A percentile compares a stretch with the other conserved stretches of the same genome.
phyloP scores from a whole-genome alignment of 2,329 filamentous ascomycete genomes.

The Reticulascus tulasneorum region DNA sequence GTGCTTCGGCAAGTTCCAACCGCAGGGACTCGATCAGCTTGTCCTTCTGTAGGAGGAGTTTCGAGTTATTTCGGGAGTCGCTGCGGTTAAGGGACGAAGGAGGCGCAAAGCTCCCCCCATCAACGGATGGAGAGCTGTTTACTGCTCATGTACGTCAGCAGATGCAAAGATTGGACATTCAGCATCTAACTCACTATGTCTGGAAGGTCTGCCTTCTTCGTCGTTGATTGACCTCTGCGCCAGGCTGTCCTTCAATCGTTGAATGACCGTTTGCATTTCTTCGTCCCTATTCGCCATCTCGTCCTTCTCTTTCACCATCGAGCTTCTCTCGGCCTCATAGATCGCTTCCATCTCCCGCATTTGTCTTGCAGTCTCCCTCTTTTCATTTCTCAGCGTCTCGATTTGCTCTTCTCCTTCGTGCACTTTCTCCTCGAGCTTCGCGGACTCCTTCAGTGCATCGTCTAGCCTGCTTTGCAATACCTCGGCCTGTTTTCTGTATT shows the following conservation, averaged over 20 bases:
- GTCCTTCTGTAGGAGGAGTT: constrained; percentile 90
- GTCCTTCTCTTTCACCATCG: constrained; percentile 88
- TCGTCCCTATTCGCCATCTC: constrained; percentile 80
- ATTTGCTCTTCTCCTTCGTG: constrained; percentile 85
- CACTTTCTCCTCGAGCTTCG: constrained; percentile 78
- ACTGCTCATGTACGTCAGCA: constrained; percentile 5
- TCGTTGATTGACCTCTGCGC: constrained; percentile 65
- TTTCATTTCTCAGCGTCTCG: constrained; percentile 77
- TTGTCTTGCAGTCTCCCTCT: constrained; percentile 76
- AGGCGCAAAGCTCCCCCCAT: constrained; percentile 78
- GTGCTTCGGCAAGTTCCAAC: constrained; percentile 87
- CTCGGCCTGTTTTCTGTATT: constrained; percentile 78
- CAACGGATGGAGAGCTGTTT: constrained; percentile 61
- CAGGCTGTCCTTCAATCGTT: constrained; percentile 84
- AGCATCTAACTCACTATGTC: constrained; percentile 47
- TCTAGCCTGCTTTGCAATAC: constrained; percentile 83
- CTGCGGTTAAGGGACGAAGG: constrained; percentile 80
- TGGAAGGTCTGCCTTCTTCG: constrained; percentile 54
- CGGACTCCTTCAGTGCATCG: constrained; percentile 77
- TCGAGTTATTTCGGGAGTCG: constrained; percentile 85
- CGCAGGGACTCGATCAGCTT: constrained; percentile 90
- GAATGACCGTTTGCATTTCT: constrained; percentile 85
- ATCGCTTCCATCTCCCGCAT: constrained; percentile 89
- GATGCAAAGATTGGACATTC: constrained; percentile 1
- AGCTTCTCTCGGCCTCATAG: constrained; percentile 84